Evolutionary conservation across 176 grass and related monocot species (phyloP).

Genomic region (Lolium perenne): DNA sequence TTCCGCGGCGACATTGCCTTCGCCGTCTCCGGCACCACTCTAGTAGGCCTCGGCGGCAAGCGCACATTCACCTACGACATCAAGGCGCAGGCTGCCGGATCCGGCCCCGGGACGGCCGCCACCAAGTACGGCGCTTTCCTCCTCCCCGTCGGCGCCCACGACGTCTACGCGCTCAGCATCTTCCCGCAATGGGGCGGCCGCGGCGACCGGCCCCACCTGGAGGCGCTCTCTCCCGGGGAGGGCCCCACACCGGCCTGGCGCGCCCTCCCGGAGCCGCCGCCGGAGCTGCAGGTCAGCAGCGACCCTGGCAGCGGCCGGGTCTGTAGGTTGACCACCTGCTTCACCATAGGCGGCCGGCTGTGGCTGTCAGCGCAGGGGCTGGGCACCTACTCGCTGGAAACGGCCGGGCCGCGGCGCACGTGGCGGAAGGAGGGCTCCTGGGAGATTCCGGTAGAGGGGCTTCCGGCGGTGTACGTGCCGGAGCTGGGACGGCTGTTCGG

Average conservation of each 20-base stretch:
- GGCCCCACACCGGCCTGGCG: not conserved
- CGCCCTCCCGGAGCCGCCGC: constrained; percentile 1
- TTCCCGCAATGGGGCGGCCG: not conserved
- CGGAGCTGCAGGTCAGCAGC: not conserved
- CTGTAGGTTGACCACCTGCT: not conserved
- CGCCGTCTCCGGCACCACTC: not conserved
- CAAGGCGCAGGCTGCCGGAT: not conserved
- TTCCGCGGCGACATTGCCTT: not conserved
- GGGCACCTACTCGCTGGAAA: not conserved
- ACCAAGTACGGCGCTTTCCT: not conserved
- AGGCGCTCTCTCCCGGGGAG: not conserved
- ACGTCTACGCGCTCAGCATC: not conserved
- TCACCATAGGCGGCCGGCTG: not conserved
- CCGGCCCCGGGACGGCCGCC: not conserved
- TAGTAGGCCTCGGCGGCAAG: not conserved
- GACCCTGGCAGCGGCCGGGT: not conserved
- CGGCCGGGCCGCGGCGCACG: not conserved
- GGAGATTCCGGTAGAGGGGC: not conserved
- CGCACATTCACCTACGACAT: not conserved
- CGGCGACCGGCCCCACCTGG: not conserved
- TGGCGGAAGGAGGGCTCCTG: not conserved
- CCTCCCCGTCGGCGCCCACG: not conserved
- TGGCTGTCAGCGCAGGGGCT: not conserved
- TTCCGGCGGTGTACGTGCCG: constrained; percentile 6
- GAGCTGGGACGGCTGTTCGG: not conserved